These are phyloP conservation scores for Ophiostoma perfectum DNA, from an alignment of 2,329 filamentous ascomycete genomes.

Conservation along the genomic window DNA sequence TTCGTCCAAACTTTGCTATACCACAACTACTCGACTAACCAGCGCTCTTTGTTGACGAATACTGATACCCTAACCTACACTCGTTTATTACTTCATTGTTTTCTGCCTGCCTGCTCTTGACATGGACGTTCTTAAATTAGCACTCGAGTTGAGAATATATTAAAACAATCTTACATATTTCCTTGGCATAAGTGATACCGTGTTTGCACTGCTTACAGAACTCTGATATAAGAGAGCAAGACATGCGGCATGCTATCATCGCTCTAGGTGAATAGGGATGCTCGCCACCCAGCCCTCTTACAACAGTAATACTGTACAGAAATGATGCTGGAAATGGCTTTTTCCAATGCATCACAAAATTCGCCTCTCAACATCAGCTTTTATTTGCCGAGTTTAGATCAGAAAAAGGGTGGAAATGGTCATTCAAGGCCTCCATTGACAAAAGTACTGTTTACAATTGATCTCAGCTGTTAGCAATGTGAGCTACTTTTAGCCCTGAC, in stretches of 20 bases:
- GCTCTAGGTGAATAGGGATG: too few species aligned
- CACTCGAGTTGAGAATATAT: too few species aligned
- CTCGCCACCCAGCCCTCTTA: too few species aligned
- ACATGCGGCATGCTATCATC: too few species aligned
- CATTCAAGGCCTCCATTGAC: neutral
- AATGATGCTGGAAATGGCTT: neutral
- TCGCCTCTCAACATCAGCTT: neutral
- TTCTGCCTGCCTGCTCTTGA: neutral
- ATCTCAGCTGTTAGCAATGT: too few species aligned
- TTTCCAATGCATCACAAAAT: neutral
- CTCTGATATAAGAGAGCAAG: too few species aligned
- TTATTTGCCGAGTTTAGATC: neutral
- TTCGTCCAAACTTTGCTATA: neutral
- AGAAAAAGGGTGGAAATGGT: too few species aligned
- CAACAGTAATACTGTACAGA: too few species aligned
- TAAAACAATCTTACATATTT: too few species aligned
- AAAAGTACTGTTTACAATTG: neutral
- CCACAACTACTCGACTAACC: conserved; percentile 9
- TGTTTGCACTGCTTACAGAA: too few species aligned
- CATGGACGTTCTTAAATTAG: neutral
- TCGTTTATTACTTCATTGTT: neutral
- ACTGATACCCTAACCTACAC: conserved; percentile 2
- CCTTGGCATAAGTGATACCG: too few species aligned
- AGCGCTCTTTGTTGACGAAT: neutral
- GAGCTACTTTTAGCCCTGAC: neutral